These are phyloP conservation scores for Neofusicoccum ribis DNA, from an alignment of 2,329 filamentous ascomycete species.

Conservation along the genomic window DNA sequence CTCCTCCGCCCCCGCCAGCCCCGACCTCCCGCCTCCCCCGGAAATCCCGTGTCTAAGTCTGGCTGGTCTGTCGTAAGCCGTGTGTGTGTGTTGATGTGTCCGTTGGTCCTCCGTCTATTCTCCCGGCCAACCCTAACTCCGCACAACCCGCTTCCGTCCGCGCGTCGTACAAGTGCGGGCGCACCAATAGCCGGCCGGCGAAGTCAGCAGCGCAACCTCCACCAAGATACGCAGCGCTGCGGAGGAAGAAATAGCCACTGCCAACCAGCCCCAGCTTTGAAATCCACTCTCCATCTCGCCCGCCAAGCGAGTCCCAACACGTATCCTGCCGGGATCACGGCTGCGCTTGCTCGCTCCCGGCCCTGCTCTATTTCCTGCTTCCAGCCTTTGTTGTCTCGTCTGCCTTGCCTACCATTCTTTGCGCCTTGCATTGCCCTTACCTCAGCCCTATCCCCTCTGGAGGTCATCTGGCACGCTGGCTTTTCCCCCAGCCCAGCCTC, in stretches of 20 bases:
- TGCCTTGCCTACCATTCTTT: neutral
- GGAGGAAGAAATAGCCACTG: neutral
- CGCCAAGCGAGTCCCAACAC: neutral
- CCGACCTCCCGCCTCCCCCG: neutral
- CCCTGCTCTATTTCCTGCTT: neutral
- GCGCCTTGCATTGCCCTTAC: constrained; percentile 12
- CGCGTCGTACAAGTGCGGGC: constrained; percentile 8
- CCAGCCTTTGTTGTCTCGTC: neutral
- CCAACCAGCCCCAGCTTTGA: neutral
- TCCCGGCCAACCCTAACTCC: neutral
- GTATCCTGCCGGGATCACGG: neutral
- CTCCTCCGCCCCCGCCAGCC: constrained; percentile 13
- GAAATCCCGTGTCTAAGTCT: neutral
- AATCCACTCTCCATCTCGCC: neutral
- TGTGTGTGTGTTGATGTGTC: neutral
- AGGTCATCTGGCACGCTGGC: constrained; percentile 10
- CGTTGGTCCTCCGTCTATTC: neutral
- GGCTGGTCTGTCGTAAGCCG: constrained; percentile 4
- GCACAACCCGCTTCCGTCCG: neutral
- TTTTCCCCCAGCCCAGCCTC: neutral
- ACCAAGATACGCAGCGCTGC: neutral
- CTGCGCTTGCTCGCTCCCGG: neutral
- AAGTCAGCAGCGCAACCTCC: neutral
- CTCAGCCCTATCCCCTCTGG: constrained; percentile 5
- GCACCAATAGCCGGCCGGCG: constrained; percentile 5